Evolutionary conservation across 2,329 filamentous ascomycete genomes (phyloP), one percentile per base, ranked within the genome.

Genomic region (Blastomyces gilchristii): DNA sequence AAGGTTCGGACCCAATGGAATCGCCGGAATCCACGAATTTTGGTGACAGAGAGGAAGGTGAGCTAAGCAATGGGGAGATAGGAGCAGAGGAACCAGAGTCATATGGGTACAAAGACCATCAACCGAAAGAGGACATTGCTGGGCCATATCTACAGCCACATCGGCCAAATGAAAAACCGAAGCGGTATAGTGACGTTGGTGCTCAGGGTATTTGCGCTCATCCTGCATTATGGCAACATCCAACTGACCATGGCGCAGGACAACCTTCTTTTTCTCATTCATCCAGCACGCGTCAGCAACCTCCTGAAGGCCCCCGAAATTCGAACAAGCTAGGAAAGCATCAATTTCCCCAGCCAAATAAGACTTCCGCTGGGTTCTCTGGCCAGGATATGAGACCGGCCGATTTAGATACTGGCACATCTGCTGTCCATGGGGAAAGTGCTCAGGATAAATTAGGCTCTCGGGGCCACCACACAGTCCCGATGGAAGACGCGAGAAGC

Each of bases 11-110:
- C 39, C 37, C 41, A 12, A 31, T 25, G 45, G 59, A 63, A 14
- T 22, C 45, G 1, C 52, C 57, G 28, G 64, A 65, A 39, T 69
- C 73, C 18, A 70, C 72, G 39, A 67, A 73, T 58, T 72, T 79
- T 56, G 73, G 73, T 62, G 80, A 82, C 63, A 77, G 77, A 63
- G 89, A 94, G 70, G 90, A 95, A 69, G 89, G 88, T 18, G 90
- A 95, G 72, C 73, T 94, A 39, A 89, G 85, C 66, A 90, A 93
- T 68, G 83, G 81, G 22, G 85, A 87, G 68, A 62, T 43, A 37
- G 63, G 52, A 16, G 45, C 52, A 63, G 52, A 57, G 22, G 54
- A 31, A 16, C 60, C 43, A 41, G 62, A 39, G 16, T n/a, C 52
- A 9, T 62, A 63, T 50, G 59, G 39, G 25, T 50, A 43, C 28